Percentiles rank a stretch among this genome's conserved stretches.
These are phyloP conservation scores for Leucaena leucocephala DNA, from an alignment of 306 rosid genomes.

Conservation along the genomic window DNA sequence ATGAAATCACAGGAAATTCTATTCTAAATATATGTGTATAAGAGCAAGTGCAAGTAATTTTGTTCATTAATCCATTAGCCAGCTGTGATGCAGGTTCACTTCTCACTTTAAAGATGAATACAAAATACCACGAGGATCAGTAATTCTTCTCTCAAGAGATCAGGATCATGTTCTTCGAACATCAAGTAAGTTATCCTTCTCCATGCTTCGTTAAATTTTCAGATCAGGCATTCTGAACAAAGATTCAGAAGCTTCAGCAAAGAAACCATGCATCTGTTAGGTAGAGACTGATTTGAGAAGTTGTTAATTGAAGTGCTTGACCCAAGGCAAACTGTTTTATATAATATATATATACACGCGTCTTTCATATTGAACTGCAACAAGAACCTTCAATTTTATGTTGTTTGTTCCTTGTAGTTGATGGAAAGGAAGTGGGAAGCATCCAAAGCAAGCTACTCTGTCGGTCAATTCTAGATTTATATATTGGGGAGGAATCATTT, in stretches of 20 bases:
- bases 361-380: slow-evolving; percentile 4
- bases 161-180: slow-evolving; percentile 78
- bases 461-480: slow-evolving; percentile 75
- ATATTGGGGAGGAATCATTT: slow-evolving; percentile 85
- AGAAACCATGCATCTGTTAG: slow-evolving; percentile 1
- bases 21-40: neutral
- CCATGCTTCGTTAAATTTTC: slow-evolving; percentile 22
- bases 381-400: slow-evolving; percentile 23
- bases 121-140: slow-evolving; percentile 85
- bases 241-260: slow-evolving; percentile 29
- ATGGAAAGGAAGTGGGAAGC: slow-evolving; percentile 92
- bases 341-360: neutral
- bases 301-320: slow-evolving; percentile 2
- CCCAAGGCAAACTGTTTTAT: neutral
- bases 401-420: slow-evolving; percentile 58
- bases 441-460: slow-evolving; percentile 83
- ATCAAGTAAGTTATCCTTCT: slow-evolving; percentile 62
- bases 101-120: slow-evolving; percentile 91
- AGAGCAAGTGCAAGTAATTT: neutral
- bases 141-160: slow-evolving; percentile 75
- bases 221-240: slow-evolving; percentile 25
- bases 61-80: slow-evolving; percentile 23
- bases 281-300: neutral
- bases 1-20: neutral
- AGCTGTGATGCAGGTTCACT: slow-evolving; percentile 73